Evolutionary conservation across 169 alveolate genomes (phyloP).

Genomic region (Eimeria acervulina): DNA sequence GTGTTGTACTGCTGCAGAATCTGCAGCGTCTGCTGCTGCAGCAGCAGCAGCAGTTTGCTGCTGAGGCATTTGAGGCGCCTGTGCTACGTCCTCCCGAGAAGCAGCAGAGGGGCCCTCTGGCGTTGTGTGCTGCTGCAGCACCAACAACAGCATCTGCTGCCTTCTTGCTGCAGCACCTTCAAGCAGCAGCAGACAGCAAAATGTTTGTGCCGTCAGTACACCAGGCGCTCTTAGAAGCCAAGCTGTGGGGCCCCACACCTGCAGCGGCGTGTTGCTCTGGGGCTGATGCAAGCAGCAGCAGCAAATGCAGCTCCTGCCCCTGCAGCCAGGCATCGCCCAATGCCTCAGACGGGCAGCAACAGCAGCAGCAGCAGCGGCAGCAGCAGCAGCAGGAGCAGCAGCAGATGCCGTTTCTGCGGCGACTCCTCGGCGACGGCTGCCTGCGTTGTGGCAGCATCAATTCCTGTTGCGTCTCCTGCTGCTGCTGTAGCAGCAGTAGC

Average conservation of each 20-base stretch:
- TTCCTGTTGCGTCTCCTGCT: not conserved
- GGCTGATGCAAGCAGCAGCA: not conserved
- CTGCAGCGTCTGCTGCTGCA: constrained; percentile 36
- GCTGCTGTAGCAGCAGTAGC: constrained; percentile 17
- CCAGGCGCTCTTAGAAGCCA: not conserved
- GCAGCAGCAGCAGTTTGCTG: no score
- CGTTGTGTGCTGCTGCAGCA: constrained; percentile 36
- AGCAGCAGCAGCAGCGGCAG: no score
- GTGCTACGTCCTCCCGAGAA: not conserved
- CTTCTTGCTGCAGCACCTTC: not conserved
- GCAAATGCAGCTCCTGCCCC: not conserved
- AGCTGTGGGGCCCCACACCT: constrained; percentile 13
- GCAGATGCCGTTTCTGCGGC: not conserved
- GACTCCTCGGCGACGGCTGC: constrained; percentile 15
- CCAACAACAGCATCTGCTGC: not conserved
- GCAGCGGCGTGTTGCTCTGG: not conserved
- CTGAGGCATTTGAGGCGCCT: not conserved
- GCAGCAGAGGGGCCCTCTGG: not conserved
- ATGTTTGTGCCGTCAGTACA: constrained; percentile 1
- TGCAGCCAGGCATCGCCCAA: no score
- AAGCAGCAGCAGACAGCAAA: constrained; percentile 41
- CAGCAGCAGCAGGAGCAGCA: no score
- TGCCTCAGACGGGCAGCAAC: no score
- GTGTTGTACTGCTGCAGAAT: not conserved
- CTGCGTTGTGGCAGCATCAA: not conserved